Percentiles rank a stretch among this genome's conserved stretches.
These are phyloP conservation scores for Leishmania amazonensis DNA, from an alignment of 208 protist genomes.

Conservation along the genomic window DNA sequence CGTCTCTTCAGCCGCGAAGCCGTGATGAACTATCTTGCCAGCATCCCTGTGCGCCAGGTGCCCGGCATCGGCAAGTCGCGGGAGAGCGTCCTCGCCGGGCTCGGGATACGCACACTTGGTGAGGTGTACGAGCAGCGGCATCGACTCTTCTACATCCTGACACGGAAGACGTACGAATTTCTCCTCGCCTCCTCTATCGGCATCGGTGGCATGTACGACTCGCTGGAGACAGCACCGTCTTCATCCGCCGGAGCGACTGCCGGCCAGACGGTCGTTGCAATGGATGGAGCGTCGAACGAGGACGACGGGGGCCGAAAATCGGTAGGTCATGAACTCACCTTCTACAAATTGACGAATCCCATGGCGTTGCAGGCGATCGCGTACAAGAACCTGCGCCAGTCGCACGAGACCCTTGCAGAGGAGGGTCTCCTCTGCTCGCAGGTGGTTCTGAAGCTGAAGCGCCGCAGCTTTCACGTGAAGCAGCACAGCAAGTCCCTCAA, in stretches of 20 bases:
- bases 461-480: slow-evolving; percentile 62
- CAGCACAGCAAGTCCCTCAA: slow-evolving; percentile 64
- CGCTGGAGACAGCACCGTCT: slow-evolving; percentile 1
- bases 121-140: slow-evolving; percentile 62
- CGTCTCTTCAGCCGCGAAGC: slow-evolving; percentile 49
- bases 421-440: slow-evolving; percentile 55
- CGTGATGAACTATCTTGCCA: slow-evolving; percentile 55
- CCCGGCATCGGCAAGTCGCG: slow-evolving; percentile 68
- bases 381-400: slow-evolving; percentile 34
- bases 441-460: slow-evolving; percentile 80
- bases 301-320: slow-evolving; percentile 55
- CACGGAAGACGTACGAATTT: slow-evolving; percentile 67
- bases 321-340: slow-evolving; percentile 75
- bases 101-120: slow-evolving; percentile 54
- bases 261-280: not conserved
- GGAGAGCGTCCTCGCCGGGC: slow-evolving; percentile 47
- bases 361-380: slow-evolving; percentile 57
- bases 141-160: slow-evolving; percentile 57
- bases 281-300: slow-evolving; percentile 7
- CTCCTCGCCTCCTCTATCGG: slow-evolving; percentile 57
- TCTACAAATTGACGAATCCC: slow-evolving; percentile 39
- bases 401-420: slow-evolving; percentile 33
- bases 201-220: slow-evolving; percentile 50
- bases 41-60: slow-evolving; percentile 47
- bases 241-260: not conserved